phyloP scores from a whole-genome alignment of 345 rosid genomes.

The Camelina hispida region DNA sequence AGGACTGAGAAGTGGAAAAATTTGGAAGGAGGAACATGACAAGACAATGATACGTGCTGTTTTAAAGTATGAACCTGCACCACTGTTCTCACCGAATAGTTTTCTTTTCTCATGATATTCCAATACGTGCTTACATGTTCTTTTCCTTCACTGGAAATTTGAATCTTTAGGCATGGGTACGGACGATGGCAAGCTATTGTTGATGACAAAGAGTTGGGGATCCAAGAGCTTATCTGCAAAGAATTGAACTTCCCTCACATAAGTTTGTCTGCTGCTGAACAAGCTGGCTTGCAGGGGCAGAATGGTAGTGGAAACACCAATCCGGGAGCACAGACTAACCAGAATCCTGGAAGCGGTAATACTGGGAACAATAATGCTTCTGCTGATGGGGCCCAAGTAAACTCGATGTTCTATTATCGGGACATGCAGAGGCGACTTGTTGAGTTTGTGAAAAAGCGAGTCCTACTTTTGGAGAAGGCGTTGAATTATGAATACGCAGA shows the following conservation, averaged over 20 bases:
- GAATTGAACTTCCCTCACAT: constrained; percentile 83
- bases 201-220: constrained; percentile 88
- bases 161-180: constrained; percentile 82
- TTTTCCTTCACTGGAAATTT: constrained; percentile 19
- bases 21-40: constrained; percentile 97
- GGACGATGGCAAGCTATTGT: constrained; percentile 99
- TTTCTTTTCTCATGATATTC: neutral
- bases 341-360: constrained; percentile 53
- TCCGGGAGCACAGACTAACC: constrained; percentile 57
- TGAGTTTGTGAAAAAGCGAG: constrained; percentile 95
- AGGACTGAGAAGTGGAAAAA: constrained; percentile 76
- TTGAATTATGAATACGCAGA: constrained; percentile 73
- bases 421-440: constrained; percentile 95
- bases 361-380: constrained; percentile 54
- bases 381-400: constrained; percentile 57
- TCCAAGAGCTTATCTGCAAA: constrained; percentile 88
- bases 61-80: constrained; percentile 62
- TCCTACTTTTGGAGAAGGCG: constrained; percentile 87
- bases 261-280: constrained; percentile 73
- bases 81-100: constrained; percentile 15
- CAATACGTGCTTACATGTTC: constrained; percentile 3
- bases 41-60: constrained; percentile 74
- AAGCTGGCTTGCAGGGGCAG: constrained; percentile 65
- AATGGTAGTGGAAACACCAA: constrained; percentile 58
- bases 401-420: constrained; percentile 65